Conservation (phyloP, 1,139 yeast genomes). For the Protomyces inouyei region DNA sequence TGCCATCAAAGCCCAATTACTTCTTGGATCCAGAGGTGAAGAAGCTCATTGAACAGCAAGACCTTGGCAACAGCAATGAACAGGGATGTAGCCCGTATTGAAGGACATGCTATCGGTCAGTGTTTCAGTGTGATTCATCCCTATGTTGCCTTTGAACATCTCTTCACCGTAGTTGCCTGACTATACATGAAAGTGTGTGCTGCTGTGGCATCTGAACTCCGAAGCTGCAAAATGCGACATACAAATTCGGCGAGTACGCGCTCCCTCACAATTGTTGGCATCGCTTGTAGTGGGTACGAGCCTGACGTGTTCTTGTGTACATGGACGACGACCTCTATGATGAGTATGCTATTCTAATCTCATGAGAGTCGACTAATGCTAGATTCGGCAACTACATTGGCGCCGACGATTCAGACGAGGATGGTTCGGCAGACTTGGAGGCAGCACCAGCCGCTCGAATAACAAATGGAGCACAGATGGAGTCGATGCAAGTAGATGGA, state of each 20-base stretch:
- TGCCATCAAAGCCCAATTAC: not conserved
- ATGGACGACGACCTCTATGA: conserved; percentile 32
- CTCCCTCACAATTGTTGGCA: too few species aligned
- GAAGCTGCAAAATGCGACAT: too few species aligned
- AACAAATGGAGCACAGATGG: not conserved
- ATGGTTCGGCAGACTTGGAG: not conserved
- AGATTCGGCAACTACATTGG: conserved; percentile 31
- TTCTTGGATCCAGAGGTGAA: not conserved
- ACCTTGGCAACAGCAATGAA: not conserved
- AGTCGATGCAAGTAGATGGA: conserved; percentile 14
- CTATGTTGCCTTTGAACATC: too few species aligned
- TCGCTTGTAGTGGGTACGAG: too few species aligned
- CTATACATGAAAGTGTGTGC: too few species aligned
- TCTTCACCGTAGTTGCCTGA: too few species aligned
- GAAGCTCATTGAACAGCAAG: not conserved
- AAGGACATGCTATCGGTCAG: too few species aligned
- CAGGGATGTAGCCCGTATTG: not conserved
- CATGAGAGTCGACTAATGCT: not conserved
- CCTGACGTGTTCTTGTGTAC: too few species aligned
- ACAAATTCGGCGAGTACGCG: too few species aligned
- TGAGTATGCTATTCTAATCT: not conserved
- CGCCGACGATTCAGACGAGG: conserved; percentile 24
- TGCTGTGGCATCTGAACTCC: too few species aligned
- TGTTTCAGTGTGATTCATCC: too few species aligned
- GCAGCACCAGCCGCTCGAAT: not conserved